A percentile compares a stretch with the other conserved stretches of the same genome.
phyloP scores from a whole-genome alignment of 1,284 basidiomycete species.

The Cryptococcus sp. region DNA sequence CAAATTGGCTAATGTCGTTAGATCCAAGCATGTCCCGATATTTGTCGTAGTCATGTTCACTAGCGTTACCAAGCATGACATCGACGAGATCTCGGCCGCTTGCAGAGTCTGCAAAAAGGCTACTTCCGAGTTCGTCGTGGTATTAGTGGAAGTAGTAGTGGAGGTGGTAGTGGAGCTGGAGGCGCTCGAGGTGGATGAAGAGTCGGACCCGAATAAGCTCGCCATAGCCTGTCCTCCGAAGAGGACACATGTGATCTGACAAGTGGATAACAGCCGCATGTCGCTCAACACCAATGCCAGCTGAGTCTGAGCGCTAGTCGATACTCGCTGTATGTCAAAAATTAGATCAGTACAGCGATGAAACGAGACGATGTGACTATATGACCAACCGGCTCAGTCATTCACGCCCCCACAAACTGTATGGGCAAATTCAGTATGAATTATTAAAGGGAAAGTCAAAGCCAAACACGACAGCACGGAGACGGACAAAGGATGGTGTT shows the following conservation, averaged over 20 bases:
- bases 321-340: too few species aligned
- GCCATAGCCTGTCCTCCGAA: slow-evolving; percentile 3
- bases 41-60: slow-evolving; percentile 40
- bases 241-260: slow-evolving; percentile 4
- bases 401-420: too few species aligned
- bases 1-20: slow-evolving; percentile 27
- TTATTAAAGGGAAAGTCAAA: too few species aligned
- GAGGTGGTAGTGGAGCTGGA: slow-evolving; percentile 1
- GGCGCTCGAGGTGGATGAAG: neutral
- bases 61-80: slow-evolving; percentile 42
- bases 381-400: too few species aligned
- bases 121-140: slow-evolving; percentile 8
- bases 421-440: too few species aligned
- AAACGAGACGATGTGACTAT: too few species aligned
- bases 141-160: neutral
- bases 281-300: neutral
- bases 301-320: neutral
- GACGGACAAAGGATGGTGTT: too few species aligned
- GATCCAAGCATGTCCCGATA: slow-evolving; percentile 35
- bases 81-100: slow-evolving; percentile 35
- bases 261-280: neutral
- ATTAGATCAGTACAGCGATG: too few species aligned
- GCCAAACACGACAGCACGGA: too few species aligned
- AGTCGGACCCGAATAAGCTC: slow-evolving; percentile 7
- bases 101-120: slow-evolving; percentile 39